Percentiles rank a stretch among this genome's conserved stretches.
Conservation (phyloP, 768 basidiomycete genomes). For the Rhizopogon roseolus region DNA sequence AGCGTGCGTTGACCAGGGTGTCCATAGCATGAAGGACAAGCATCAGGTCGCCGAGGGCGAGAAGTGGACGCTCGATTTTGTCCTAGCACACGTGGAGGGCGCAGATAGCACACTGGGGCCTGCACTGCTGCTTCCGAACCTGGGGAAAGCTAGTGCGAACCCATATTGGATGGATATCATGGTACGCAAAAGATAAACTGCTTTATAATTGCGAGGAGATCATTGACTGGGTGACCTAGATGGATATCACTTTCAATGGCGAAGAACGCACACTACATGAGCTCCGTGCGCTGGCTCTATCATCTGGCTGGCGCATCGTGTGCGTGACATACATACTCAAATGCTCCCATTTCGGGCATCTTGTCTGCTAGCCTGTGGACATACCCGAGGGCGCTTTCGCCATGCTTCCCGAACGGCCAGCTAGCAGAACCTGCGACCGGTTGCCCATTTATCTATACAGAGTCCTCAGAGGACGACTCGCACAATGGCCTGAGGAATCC, state of each 20-base stretch:
- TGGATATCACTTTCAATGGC: constrained; percentile 64
- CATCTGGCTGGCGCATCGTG: constrained; percentile 59
- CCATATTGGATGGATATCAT: constrained; percentile 73
- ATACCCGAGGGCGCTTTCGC: constrained; percentile 37
- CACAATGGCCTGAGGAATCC: neutral
- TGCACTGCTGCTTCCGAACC: constrained; percentile 63
- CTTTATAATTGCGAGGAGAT: neutral
- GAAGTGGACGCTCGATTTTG: too few species aligned
- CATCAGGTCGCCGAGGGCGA: too few species aligned
- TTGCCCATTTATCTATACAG: neutral
- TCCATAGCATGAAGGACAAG: constrained; percentile 4
- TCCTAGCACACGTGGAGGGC: constrained; percentile 34
- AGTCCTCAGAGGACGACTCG: neutral
- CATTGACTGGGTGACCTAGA: constrained; percentile 17
- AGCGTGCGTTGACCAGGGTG: too few species aligned
- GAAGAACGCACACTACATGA: constrained; percentile 71
- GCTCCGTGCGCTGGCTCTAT: constrained; percentile 45
- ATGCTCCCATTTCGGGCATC: constrained; percentile 67
- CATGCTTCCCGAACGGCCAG: constrained; percentile 1
- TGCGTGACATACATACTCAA: constrained; percentile 52
- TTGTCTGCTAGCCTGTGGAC: constrained; percentile 58
- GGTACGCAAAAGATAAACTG: constrained; percentile 29
- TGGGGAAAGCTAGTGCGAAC: constrained; percentile 64
- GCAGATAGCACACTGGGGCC: constrained; percentile 50
- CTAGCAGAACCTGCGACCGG: neutral